Conservation (phyloP, 2,329 filamentous ascomycete species). For the Botryotinia globosa region DNA sequence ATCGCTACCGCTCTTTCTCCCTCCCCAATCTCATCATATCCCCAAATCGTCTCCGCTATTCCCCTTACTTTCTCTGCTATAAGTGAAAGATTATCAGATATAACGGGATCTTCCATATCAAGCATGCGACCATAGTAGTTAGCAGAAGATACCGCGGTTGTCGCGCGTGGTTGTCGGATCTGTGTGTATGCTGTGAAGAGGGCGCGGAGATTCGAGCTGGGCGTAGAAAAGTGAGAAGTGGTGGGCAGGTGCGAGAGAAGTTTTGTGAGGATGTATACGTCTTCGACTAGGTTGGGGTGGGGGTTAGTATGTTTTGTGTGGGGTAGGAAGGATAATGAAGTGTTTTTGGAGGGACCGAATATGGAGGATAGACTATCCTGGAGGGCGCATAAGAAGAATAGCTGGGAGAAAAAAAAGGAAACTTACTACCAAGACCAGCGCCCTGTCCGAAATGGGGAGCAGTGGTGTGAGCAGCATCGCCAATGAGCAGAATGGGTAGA, state of each 20-base stretch:
- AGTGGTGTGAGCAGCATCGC: constrained; percentile 4
- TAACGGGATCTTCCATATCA: background rate
- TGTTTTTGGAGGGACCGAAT: background rate
- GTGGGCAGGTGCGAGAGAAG: background rate
- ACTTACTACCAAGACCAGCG: constrained; percentile 1
- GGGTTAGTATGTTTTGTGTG: background rate
- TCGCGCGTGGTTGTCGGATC: background rate
- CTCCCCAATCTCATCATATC: constrained; percentile 7
- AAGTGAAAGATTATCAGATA: background rate
- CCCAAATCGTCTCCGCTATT: background rate
- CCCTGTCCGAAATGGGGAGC: constrained; percentile 10
- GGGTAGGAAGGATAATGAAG: no score
- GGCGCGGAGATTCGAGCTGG: background rate
- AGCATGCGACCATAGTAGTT: background rate
- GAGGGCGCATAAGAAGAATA: background rate
- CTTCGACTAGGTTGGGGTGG: background rate
- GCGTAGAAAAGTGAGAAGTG: rapidly evolving
- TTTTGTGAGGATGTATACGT: constrained; percentile 1
- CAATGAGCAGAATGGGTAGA: background rate
- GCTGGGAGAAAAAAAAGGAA: background rate
- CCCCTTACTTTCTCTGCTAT: background rate
- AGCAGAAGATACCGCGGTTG: background rate
- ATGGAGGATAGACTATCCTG: rapidly evolving
- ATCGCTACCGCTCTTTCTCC: background rate
- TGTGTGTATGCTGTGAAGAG: constrained; percentile 1